These are phyloP conservation scores for Nicotiana tomentosiformis DNA, from an alignment of 257 asterid genomes.

Conservation along the genomic window DNA sequence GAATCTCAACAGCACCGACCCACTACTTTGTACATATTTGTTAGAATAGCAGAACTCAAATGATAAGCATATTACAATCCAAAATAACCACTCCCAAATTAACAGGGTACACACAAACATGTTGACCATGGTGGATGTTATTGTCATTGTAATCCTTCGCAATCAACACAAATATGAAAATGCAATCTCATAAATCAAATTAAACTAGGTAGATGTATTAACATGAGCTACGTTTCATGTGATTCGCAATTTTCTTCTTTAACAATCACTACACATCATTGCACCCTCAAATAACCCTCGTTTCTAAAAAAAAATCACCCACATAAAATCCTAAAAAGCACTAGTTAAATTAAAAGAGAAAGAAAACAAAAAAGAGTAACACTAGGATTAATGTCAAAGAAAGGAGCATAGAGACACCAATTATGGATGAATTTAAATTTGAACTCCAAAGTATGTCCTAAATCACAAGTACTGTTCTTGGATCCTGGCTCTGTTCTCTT, in stretches of 20 bases:
- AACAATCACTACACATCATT: neutral
- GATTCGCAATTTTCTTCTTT: neutral
- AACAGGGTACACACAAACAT: neutral
- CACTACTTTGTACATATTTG: too few relatives aligned
- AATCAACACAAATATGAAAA: too few relatives aligned
- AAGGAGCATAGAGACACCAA: neutral
- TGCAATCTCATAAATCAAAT: neutral
- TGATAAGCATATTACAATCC: neutral
- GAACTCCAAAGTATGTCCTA: neutral
- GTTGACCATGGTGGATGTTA: too few relatives aligned
- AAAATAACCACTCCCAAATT: neutral
- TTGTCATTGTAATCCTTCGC: too few relatives aligned
- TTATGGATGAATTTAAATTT: neutral
- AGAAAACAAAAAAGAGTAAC: neutral
- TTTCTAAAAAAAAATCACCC: neutral
- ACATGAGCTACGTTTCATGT: neutral
- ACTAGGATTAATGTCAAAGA: neutral
- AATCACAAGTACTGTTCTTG: conserved; percentile 82
- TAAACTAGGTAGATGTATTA: neutral
- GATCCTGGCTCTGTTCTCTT: conserved; percentile 76
- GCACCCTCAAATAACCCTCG: neutral
- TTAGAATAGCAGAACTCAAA: too few relatives aligned
- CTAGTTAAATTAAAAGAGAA: neutral
- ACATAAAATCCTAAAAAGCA: neutral
- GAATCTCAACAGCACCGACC: too few relatives aligned